Evolutionary conservation across 2,329 filamentous ascomycete species (phyloP), one percentile per base, ranked within the genome.

Genomic region (Paraphaeosphaeria sporulosa): DNA sequence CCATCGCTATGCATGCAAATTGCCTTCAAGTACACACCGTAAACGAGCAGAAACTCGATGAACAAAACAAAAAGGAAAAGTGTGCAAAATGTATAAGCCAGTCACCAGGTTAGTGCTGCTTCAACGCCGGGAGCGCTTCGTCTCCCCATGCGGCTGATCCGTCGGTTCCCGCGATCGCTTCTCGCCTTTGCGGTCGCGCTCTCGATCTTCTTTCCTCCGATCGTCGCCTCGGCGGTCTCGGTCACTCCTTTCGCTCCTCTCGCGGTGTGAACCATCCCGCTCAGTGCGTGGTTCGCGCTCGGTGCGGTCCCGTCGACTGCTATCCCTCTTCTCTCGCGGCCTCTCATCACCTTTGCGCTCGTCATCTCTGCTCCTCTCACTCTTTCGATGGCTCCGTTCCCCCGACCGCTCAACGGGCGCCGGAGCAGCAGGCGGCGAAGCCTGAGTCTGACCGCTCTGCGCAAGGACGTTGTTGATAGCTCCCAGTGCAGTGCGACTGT

Each of bases 401-500:
- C 62, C 62, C 1, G 64, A 55, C 52, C 71, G 59, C 32, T 74
- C 70, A 2, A 9, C 17, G 5, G 64, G 53, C 8, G 64, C 55
- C 38, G 56, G 53, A 7, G 43, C 42, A 40, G 58, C 55, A 19
- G 40, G 27, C 9, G 73, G 70, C 12, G 63, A 58, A 44, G 67
- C 72, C 46, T 73, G 52, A 9, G 52, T n/a, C 17, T 46, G 72
- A 3, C 15, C 30, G 19, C 23, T 46, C 23, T 48, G 27, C 10
- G 61, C 66, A 27, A 77, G 57, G 10, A 76, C 67, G 48, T 50
- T 76, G 53, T 75, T 75, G 47, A 77, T 74, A 6, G 71, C 61
- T 23, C 70, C 64, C 38, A 74, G 40, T 13, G 67, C 57, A 44
- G 70, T 71, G 6, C 70, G 56, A 23, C 63, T 62, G 23, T 68